Percentiles rank a stretch among this genome's conserved stretches.
phyloP scores from a whole-genome alignment of 768 basidiomycete genomes.

The Lentinula guzmanii region DNA sequence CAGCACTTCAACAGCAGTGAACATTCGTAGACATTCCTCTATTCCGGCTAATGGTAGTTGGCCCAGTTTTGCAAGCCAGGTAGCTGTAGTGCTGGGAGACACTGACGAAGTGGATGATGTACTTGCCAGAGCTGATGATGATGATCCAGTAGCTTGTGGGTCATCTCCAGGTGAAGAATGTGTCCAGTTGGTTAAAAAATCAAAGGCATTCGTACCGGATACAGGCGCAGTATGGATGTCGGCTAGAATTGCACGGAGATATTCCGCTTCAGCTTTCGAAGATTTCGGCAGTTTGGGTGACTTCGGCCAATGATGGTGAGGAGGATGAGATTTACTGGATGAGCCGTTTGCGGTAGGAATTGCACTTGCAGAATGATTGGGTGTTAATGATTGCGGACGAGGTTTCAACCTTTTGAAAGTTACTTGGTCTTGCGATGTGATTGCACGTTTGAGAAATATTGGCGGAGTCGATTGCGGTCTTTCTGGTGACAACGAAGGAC shows the following conservation, averaged over 20 bases:
- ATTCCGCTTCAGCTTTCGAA: slow-evolving; percentile 52
- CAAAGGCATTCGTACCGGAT: slow-evolving; percentile 37
- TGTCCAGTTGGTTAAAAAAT: slow-evolving; percentile 33
- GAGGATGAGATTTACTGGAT: slow-evolving; percentile 15
- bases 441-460: slow-evolving; percentile 3
- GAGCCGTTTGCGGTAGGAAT: slow-evolving; percentile 13
- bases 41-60: slow-evolving; percentile 43
- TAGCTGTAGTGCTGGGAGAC: slow-evolving; percentile 16
- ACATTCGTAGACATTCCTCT: slow-evolving; percentile 79
- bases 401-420: neutral
- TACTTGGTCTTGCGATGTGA: neutral
- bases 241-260: slow-evolving; percentile 63
- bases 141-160: slow-evolving; percentile 12
- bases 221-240: slow-evolving; percentile 42
- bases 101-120: slow-evolving; percentile 4
- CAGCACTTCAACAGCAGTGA: slow-evolving; percentile 89
- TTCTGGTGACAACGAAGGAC: neutral
- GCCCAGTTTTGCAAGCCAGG: slow-evolving; percentile 37
- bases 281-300: slow-evolving; percentile 50
- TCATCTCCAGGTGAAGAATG: slow-evolving; percentile 9
- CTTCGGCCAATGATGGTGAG: slow-evolving; percentile 28
- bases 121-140: slow-evolving; percentile 1
- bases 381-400: neutral
- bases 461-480: slow-evolving; percentile 12
- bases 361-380: neutral